Conservation (phyloP, 345 rosid species). For the Aquilaria sinensis region DNA sequence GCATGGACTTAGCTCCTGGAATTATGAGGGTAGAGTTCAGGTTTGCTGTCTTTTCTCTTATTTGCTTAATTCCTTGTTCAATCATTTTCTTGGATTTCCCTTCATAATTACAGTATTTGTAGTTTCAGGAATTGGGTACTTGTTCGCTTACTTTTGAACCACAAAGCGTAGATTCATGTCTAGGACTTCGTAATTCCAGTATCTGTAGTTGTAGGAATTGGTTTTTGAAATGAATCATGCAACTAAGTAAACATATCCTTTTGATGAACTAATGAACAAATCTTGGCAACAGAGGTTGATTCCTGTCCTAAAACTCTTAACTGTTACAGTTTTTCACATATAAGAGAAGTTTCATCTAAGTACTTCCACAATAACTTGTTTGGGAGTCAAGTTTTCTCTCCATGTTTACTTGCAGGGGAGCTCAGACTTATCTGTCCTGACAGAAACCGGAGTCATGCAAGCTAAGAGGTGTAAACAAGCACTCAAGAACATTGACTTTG, state of each 20-base stretch:
- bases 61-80: neutral
- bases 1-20: constrained; percentile 78
- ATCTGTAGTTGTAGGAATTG: neutral
- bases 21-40: constrained; percentile 59
- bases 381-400: neutral
- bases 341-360: neutral
- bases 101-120: neutral
- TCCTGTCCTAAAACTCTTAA: neutral
- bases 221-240: neutral
- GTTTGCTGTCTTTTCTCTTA: constrained; percentile 24
- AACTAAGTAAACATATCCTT: neutral
- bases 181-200: neutral
- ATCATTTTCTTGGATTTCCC: neutral
- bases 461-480: constrained; percentile 51
- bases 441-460: constrained; percentile 56
- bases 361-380: neutral
- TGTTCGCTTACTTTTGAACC: neutral
- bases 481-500: constrained; percentile 33
- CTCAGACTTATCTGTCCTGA: constrained; percentile 49
- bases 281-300: neutral
- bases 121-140: neutral
- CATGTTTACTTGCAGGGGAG: constrained; percentile 36
- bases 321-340: neutral
- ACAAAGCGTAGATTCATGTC: neutral
- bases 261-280: neutral